Conservation (phyloP, 1,139 yeast species). For the Geotrichum macrosporum region DNA sequence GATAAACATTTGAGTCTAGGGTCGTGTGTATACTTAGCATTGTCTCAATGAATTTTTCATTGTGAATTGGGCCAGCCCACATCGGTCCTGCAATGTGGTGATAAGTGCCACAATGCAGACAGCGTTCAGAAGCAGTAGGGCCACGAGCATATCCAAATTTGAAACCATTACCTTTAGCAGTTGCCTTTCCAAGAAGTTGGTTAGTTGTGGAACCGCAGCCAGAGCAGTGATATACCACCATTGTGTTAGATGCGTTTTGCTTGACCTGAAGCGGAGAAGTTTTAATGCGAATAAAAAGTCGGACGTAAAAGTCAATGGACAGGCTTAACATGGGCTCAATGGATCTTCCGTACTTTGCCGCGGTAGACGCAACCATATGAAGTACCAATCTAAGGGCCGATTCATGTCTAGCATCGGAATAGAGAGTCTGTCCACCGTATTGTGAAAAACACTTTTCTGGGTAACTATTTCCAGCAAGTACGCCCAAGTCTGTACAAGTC, state of each 20-base stretch:
- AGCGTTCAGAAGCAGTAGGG: slow-evolving; percentile 50
- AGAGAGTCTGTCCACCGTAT: slow-evolving; percentile 87
- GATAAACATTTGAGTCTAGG: slow-evolving; percentile 53
- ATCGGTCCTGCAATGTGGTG: slow-evolving; percentile 91
- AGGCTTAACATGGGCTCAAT: slow-evolving; percentile 82
- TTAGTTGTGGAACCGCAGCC: slow-evolving; percentile 74
- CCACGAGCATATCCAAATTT: slow-evolving; percentile 58
- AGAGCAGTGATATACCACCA: slow-evolving; percentile 76
- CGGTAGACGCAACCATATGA: slow-evolving; percentile 69
- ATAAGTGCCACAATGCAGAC: slow-evolving; percentile 65
- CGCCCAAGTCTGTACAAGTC: slow-evolving; percentile 95
- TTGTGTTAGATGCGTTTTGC: slow-evolving; percentile 59
- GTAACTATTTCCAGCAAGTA: slow-evolving; percentile 90
- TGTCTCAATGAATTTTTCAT: slow-evolving; percentile 57
- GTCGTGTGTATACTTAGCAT: slow-evolving; percentile 54
- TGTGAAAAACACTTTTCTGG: slow-evolving; percentile 95
- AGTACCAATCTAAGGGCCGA: slow-evolving; percentile 83
- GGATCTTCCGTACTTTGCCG: slow-evolving; percentile 81
- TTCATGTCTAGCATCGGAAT: slow-evolving; percentile 85
- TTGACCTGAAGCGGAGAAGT: slow-evolving; percentile 80
- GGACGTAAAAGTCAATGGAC: slow-evolving; percentile 87
- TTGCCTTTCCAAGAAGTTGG: slow-evolving; percentile 63
- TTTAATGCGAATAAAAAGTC: slow-evolving; percentile 72
- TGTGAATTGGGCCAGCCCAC: slow-evolving; percentile 84
- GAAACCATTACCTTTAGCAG: slow-evolving; percentile 37